Base-by-base conservation (phyloP, 2,329 filamentous ascomycete species). In the Diaporthe humulicola region DNA sequence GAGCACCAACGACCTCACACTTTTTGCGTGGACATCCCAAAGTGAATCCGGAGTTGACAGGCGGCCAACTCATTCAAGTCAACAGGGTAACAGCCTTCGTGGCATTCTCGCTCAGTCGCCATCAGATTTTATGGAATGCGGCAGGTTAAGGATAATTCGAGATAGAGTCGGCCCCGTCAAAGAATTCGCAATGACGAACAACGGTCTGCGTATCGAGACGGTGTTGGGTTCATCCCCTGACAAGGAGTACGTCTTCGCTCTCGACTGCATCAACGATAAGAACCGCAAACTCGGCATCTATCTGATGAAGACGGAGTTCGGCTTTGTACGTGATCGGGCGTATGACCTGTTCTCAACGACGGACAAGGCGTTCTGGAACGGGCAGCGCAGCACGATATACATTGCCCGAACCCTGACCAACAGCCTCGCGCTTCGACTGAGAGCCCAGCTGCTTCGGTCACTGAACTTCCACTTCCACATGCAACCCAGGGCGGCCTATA, bases 11-110 rank as follows among this genome's bases (percentile, higher is more conserved):
- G 76, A 77, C 42, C 74, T 77, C 19, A 76, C 76, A 3, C 71
- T 77, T 4, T 77, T 77, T 30, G 76, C 76, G 12, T 77, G 76
- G 76, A 77, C 76, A 28, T 66, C 74, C 25, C 76, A 73, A 22
- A 42, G 57, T 40, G 71, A 58, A 7, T 48, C n/a, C 15, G 69
- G 54, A 14, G 33, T 50, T 3, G 66, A 69, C 71, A 58, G 67
- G 52, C 40, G 70, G 40, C 61, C 57, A 22, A 69, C 48, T 2
- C 54, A 73, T 17, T 33, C 54, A 36, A 71, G 40, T 28, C 75
- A 76, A 58, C 30, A 64, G 6, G 52, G 69, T 4, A 72, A 77
- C 36, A 70, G 72, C 33, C 61, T 73, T 4, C 71, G 76, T 25
- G 76, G 76, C 12, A 77, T 77, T 36, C 74, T 77, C 19, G 76